These are phyloP conservation scores for Vitis riparia DNA, from an alignment of 164 flowering plant genomes.

Conservation along the genomic window DNA sequence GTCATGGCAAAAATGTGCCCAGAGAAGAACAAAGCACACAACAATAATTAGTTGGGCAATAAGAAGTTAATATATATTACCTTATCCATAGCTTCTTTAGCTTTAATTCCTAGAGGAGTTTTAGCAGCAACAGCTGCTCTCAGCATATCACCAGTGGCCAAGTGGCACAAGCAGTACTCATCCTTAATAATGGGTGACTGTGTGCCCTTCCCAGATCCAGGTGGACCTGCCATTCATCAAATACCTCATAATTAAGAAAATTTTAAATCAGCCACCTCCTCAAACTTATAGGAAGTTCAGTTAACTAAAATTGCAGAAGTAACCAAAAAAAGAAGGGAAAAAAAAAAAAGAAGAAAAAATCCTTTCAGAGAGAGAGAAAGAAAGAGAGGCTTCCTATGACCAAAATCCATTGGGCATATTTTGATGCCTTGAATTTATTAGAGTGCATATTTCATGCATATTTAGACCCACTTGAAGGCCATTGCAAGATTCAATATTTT, in stretches of 20 bases:
- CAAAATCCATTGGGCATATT: too few species aligned
- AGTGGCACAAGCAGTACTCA: conserved; percentile 95
- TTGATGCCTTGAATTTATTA: too few species aligned
- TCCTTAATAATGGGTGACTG: conserved; percentile 96
- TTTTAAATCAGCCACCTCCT: too few species aligned
- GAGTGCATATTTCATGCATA: too few species aligned
- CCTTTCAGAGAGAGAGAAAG: background rate
- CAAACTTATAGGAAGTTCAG: too few species aligned
- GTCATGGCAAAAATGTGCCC: too few species aligned
- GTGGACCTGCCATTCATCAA: conserved; percentile 74
- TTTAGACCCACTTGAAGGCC: too few species aligned
- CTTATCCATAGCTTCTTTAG: conserved; percentile 97
- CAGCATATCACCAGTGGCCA: conserved; percentile 99
- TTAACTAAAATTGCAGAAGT: too few species aligned
- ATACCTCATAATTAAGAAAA: too few species aligned
- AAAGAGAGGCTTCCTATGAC: too few species aligned
- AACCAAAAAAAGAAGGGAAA: background rate
- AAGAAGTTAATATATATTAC: conserved; percentile 28
- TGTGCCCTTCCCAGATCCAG: conserved; percentile 98
- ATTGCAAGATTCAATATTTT: too few species aligned
- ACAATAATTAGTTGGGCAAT: background rate
- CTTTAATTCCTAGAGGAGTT: conserved; percentile 93
- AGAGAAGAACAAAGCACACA: background rate
- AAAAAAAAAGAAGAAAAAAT: background rate
- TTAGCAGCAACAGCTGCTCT: conserved; percentile 97